These are phyloP conservation scores for Corchorus olitorius DNA, from an alignment of 345 rosid genomes.

Conservation along the genomic window DNA sequence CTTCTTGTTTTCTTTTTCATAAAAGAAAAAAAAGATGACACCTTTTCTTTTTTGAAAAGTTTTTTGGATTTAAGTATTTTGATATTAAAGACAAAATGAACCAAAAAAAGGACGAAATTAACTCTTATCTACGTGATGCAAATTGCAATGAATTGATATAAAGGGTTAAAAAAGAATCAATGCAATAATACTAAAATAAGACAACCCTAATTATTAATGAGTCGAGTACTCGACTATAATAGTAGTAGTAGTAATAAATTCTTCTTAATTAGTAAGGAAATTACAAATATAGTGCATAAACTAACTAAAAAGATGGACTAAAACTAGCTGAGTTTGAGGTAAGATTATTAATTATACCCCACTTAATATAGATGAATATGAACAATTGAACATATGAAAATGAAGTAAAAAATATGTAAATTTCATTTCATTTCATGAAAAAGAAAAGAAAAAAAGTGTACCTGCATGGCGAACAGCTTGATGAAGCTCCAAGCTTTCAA, in stretches of 20 bases:
- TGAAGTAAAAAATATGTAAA: background rate
- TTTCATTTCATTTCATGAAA: too few relatives aligned
- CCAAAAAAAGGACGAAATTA: background rate
- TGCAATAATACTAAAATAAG: background rate
- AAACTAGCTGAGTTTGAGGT: background rate
- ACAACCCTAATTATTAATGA: background rate
- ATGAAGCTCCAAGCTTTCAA: conserved; percentile 94
- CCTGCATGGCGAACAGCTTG: conserved; percentile 99
- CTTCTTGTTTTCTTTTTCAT: background rate
- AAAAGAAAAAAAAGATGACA: background rate
- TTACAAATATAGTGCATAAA: background rate
- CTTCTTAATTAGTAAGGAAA: background rate
- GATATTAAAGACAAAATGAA: background rate
- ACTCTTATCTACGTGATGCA: too few relatives aligned
- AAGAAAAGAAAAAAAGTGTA: conserved; percentile 12
- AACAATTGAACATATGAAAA: too few relatives aligned
- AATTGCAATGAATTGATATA: too few relatives aligned
- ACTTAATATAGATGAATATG: too few relatives aligned
- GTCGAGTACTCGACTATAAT: background rate
- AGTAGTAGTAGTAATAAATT: background rate
- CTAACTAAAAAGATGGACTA: background rate
- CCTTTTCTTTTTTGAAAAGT: background rate
- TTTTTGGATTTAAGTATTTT: background rate
- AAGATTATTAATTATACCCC: too few relatives aligned
- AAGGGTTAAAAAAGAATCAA: background rate